Conservation (phyloP, 2,329 filamentous ascomycete species). For the Eurotiales sp. region DNA sequence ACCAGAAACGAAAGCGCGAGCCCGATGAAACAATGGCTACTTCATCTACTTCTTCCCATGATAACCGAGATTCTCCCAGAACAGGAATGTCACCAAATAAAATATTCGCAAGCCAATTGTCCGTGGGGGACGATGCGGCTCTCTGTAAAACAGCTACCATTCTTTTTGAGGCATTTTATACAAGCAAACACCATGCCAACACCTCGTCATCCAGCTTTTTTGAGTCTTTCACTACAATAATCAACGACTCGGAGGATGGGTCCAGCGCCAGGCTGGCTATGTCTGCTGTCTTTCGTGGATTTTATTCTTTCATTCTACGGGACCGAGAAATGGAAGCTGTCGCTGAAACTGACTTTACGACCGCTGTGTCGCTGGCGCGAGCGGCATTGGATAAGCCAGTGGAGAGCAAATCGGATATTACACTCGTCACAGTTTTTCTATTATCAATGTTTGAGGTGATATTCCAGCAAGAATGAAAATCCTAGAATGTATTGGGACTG, state of each 20-base stretch:
- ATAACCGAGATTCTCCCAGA: not conserved
- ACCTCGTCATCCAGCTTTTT: not conserved
- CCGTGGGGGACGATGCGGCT: not conserved
- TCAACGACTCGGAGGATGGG: not conserved
- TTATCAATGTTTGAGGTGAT: slow-evolving; percentile 8
- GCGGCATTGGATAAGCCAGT: slow-evolving; percentile 3
- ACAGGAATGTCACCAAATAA: not conserved
- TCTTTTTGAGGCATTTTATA: not conserved
- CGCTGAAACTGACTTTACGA: slow-evolving; percentile 1
- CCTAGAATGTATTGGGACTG: not conserved
- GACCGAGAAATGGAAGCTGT: not conserved
- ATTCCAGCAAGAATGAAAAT: not conserved
- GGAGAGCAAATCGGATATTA: slow-evolving; percentile 7
- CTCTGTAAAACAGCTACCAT: not conserved
- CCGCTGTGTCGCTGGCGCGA: slow-evolving; percentile 4
- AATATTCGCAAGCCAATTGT: not conserved
- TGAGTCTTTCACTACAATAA: not conserved
- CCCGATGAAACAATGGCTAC: not conserved
- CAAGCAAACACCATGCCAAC: not conserved
- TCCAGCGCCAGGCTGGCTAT: not conserved
- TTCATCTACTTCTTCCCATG: not conserved
- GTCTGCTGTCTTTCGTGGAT: not conserved
- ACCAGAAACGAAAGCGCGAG: not conserved
- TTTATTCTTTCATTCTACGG: not conserved
- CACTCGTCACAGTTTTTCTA: slow-evolving; percentile 4